Conservation (phyloP, 768 basidiomycete species). For the Podaxis sp. region DNA sequence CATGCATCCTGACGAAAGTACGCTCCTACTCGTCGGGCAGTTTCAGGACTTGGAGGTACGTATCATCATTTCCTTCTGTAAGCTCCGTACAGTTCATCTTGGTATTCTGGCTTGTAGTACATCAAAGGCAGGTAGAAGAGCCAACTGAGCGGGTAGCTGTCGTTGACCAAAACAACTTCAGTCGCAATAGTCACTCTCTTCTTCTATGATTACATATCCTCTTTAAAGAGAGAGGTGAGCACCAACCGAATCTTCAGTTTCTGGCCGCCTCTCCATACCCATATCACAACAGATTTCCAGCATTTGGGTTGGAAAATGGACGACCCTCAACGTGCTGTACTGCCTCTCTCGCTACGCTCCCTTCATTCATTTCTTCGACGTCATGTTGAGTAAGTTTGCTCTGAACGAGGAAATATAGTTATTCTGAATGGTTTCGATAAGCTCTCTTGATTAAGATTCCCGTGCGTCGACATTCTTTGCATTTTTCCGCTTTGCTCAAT, state of each 20-base stretch:
- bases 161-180: background rate
- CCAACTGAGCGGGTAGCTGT: too few relatives aligned
- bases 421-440: background rate
- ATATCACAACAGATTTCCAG: background rate
- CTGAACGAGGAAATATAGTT: background rate
- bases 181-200: background rate
- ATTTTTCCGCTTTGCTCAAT: background rate
- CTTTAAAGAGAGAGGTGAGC: background rate
- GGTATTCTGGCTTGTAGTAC: background rate
- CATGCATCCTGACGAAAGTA: background rate
- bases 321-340: conserved; percentile 3
- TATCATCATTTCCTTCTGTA: background rate
- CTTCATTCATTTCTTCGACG: background rate
- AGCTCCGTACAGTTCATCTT: background rate
- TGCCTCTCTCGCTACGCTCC: conserved; percentile 1
- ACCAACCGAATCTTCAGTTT: too few relatives aligned
- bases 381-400: background rate
- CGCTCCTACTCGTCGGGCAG: background rate
- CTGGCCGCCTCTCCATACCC: background rate
- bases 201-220: background rate
- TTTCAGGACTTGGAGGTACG: background rate
- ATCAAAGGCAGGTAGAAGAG: background rate
- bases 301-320: conserved; percentile 6
- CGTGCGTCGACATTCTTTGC: background rate
- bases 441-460: background rate